Conservation (phyloP, 352 stramenopile genomes). For the Phytophthora capsici region DNA sequence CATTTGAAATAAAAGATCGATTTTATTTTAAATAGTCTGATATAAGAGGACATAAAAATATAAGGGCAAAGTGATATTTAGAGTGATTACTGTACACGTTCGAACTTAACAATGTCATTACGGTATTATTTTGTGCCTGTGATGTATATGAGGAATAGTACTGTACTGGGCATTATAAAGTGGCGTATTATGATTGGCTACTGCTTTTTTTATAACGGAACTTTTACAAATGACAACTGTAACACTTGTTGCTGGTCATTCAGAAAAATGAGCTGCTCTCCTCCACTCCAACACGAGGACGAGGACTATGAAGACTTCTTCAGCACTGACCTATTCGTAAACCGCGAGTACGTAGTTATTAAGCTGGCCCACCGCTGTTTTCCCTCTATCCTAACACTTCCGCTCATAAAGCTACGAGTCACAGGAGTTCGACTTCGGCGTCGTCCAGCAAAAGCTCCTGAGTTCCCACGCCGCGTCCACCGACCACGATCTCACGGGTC, state of each 20-base stretch:
- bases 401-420: conserved; percentile 42
- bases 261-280: conserved; percentile 6
- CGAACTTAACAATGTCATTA: conserved; percentile 3
- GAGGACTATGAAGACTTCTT: conserved; percentile 62
- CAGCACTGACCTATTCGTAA: conserved; percentile 63
- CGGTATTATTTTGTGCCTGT: background rate
- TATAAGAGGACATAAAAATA: background rate
- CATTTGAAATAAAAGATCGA: too few species aligned
- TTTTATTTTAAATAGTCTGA: too few species aligned
- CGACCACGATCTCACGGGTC: conserved; percentile 78
- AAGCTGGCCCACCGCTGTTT: too few species aligned
- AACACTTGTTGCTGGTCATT: conserved; percentile 15
- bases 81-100: background rate
- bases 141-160: too few species aligned
- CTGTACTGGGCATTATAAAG: background rate
- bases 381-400: background rate
- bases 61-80: background rate
- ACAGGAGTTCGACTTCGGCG: conserved; percentile 61
- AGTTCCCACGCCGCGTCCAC: conserved; percentile 64
- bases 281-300: conserved; percentile 2
- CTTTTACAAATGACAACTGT: background rate
- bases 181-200: background rate
- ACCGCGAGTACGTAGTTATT: conserved; percentile 42
- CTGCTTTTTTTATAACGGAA: too few species aligned
- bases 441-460: conserved; percentile 50